Evolutionary conservation across 306 rosid species (phyloP).

Genomic region (Prunus mongolica): DNA sequence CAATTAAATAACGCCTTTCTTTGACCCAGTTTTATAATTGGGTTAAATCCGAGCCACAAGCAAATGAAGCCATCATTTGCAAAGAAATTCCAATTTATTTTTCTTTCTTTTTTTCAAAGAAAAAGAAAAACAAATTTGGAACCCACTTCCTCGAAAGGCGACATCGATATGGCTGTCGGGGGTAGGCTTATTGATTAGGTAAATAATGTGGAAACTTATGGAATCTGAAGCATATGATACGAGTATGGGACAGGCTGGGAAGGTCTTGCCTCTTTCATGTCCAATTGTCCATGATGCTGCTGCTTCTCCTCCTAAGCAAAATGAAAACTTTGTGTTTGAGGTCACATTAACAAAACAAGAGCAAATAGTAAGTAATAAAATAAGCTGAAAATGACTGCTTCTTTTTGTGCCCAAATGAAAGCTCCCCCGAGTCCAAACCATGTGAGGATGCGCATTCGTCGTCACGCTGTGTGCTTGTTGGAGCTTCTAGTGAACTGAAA

Average conservation of each 20-base stretch:
- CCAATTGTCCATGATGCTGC: slow-evolving; percentile 4
- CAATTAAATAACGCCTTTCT: too few relatives aligned
- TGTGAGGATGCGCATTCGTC: slow-evolving; percentile 11
- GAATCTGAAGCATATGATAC: slow-evolving; percentile 39
- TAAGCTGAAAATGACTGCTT: background rate
- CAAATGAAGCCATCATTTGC: background rate
- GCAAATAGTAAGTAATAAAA: background rate
- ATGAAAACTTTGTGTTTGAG: background rate
- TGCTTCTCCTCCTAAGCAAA: too few relatives aligned
- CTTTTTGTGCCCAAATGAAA: background rate
- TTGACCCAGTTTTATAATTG: too few relatives aligned
- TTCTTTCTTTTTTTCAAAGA: background rate
- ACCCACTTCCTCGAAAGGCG: slow-evolving; percentile 44
- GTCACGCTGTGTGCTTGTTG: slow-evolving; percentile 7
- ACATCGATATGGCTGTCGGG: slow-evolving; percentile 63
- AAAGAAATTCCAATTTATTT: too few relatives aligned
- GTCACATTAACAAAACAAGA: background rate
- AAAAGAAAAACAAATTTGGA: background rate
- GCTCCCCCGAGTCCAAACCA: slow-evolving; percentile 5
- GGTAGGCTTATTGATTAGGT: slow-evolving; percentile 35
- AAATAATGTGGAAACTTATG: slow-evolving; percentile 35
- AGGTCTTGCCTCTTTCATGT: slow-evolving; percentile 37
- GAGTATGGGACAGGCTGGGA: slow-evolving; percentile 58
- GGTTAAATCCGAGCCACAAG: background rate
- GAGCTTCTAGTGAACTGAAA: slow-evolving; percentile 8